Conservation (phyloP, 2,329 filamentous ascomycete genomes). For the Aspergillus cejpii region DNA sequence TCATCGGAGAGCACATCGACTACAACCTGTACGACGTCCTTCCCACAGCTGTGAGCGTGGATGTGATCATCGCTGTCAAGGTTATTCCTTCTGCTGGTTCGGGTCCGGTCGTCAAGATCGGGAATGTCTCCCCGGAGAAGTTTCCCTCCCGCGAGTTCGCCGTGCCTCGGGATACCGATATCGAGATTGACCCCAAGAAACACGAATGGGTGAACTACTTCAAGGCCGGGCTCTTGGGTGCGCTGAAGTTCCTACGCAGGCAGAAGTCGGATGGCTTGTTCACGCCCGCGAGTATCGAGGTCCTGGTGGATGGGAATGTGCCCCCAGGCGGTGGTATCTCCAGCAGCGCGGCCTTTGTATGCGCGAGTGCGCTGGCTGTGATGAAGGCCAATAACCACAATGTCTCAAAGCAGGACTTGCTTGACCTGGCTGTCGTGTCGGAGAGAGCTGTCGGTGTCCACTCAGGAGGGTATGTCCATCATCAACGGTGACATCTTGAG, state of each 20-base stretch:
- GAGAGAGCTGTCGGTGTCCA: conserved; percentile 94
- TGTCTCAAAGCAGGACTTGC: conserved; percentile 85
- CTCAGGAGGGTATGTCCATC: conserved; percentile 67
- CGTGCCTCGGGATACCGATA: conserved; percentile 54
- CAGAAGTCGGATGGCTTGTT: conserved; percentile 58
- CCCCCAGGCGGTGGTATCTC: conserved; percentile 87
- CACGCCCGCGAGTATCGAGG: conserved; percentile 69
- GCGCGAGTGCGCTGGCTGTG: conserved; percentile 78
- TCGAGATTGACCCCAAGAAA: conserved; percentile 76
- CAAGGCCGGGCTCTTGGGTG: conserved; percentile 80
- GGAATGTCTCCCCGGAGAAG: conserved; percentile 68
- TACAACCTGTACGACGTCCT: conserved; percentile 95
- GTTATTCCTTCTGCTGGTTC: conserved; percentile 38
- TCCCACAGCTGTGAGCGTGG: conserved; percentile 89
- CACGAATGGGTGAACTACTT: conserved; percentile 99
- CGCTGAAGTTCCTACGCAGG: conserved; percentile 65
- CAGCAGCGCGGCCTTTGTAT: conserved; percentile 90
- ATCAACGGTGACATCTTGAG: neutral
- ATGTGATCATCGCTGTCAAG: conserved; percentile 78
- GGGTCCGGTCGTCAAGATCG: conserved; percentile 63
- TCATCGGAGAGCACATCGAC: conserved; percentile 98
- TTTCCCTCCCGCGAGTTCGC: conserved; percentile 71
- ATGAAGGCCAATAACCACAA: conserved; percentile 76
- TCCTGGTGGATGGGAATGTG: conserved; percentile 85
- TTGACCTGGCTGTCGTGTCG: conserved; percentile 88